Conservation (phyloP, 2,329 filamentous ascomycete species). For the Epichloe sp. region DNA sequence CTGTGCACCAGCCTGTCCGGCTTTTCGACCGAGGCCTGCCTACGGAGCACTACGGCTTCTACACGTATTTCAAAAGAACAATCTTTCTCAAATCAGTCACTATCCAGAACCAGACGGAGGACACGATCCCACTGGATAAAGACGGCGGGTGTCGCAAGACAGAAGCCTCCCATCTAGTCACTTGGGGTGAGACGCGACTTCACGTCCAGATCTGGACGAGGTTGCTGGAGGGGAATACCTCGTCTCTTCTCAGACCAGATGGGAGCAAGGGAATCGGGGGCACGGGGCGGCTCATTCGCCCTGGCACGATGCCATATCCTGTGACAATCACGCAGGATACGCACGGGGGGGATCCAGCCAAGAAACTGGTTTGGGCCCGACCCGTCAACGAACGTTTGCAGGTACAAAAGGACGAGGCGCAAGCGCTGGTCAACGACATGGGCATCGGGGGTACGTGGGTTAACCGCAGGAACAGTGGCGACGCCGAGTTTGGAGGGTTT, state of each 20-base stretch:
- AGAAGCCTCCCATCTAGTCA: slow-evolving; percentile 43
- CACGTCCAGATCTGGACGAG: slow-evolving; percentile 55
- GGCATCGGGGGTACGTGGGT: slow-evolving; percentile 37
- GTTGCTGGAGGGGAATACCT: slow-evolving; percentile 30
- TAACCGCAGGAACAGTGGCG: slow-evolving; percentile 33
- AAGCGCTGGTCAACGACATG: slow-evolving; percentile 36
- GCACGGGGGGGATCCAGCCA: slow-evolving; percentile 38
- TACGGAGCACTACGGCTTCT: slow-evolving; percentile 88
- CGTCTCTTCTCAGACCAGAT: slow-evolving; percentile 19
- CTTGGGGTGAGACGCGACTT: slow-evolving; percentile 47
- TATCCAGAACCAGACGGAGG: slow-evolving; percentile 30
- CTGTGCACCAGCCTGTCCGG: slow-evolving; percentile 63
- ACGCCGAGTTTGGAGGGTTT: slow-evolving; percentile 41
- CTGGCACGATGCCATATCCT: slow-evolving; percentile 51
- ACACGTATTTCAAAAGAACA: slow-evolving; percentile 78
- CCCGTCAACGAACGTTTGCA: slow-evolving; percentile 32
- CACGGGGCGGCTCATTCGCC: slow-evolving; percentile 23
- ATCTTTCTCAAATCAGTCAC: slow-evolving; percentile 60
- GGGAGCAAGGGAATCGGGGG: slow-evolving; percentile 16
- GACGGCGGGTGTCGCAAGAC: slow-evolving; percentile 40
- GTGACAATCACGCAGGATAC: slow-evolving; percentile 48
- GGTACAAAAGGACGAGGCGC: slow-evolving; percentile 29
- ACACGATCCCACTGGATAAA: slow-evolving; percentile 34
- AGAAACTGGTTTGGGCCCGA: slow-evolving; percentile 43
- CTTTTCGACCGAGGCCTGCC: slow-evolving; percentile 71